phyloP scores from a whole-genome alignment of 2,329 filamentous ascomycete genomes.

The Phoma sp. region DNA sequence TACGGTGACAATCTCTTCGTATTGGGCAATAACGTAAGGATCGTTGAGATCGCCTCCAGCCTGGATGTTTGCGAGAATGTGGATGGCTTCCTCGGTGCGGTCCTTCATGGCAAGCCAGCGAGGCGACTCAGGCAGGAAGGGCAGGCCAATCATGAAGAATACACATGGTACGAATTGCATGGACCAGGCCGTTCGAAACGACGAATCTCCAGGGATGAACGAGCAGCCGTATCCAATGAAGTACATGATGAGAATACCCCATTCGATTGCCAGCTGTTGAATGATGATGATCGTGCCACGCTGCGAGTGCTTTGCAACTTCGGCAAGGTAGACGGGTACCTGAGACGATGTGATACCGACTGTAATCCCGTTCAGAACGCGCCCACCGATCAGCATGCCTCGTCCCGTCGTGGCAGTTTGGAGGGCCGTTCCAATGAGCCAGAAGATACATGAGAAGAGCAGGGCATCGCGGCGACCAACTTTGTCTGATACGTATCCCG shows the following conservation, averaged over 20 bases:
- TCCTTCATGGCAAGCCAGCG: conserved; percentile 59
- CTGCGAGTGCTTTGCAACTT: conserved; percentile 52
- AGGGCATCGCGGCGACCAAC: conserved; percentile 56
- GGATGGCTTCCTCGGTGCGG: conserved; percentile 54
- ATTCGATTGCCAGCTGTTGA: conserved; percentile 53
- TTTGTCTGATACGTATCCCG: conserved; percentile 59
- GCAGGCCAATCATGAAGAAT: conserved; percentile 53
- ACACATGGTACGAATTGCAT: conserved; percentile 55
- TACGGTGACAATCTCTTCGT: conserved; percentile 54
- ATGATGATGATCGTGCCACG: conserved; percentile 54
- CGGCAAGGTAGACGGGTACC: conserved; percentile 55
- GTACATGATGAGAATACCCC: conserved; percentile 51
- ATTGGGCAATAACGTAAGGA: conserved; percentile 57
- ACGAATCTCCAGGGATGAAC: conserved; percentile 48
- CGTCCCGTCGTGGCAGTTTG: conserved; percentile 49
- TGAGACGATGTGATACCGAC: conserved; percentile 55
- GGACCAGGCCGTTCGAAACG: conserved; percentile 56
- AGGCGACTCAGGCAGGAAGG: conserved; percentile 56
- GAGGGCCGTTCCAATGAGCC: conserved; percentile 51
- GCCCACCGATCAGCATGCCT: conserved; percentile 53
- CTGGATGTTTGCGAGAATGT: conserved; percentile 54
- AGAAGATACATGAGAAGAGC: conserved; percentile 57
- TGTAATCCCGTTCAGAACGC: conserved; percentile 54
- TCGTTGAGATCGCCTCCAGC: conserved; percentile 54
- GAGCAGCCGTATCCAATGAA: conserved; percentile 56